Percentiles rank a stretch among this genome's conserved stretches.
phyloP scores from a whole-genome alignment of 768 basidiomycete species.

The Mycena rosella region DNA sequence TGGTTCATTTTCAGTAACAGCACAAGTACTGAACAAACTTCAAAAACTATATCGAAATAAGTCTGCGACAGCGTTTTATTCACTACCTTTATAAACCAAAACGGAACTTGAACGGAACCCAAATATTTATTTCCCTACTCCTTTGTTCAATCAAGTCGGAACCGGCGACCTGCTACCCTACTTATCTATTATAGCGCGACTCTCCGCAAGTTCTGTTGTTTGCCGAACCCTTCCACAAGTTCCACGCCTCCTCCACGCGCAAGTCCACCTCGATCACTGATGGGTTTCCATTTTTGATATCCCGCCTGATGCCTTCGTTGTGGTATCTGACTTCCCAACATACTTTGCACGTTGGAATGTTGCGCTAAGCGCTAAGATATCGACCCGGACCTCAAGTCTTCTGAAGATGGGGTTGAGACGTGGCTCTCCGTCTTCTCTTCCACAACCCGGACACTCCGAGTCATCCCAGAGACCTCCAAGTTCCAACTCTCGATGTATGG shows the following conservation, averaged over 20 bases:
- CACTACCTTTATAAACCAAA: too few relatives aligned
- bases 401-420: background rate
- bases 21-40: too few relatives aligned
- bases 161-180: too few relatives aligned
- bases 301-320: background rate
- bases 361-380: background rate
- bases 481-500: conserved; percentile 3
- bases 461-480: conserved; percentile 17
- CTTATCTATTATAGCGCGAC: too few relatives aligned
- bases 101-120: too few relatives aligned
- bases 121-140: background rate
- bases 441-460: conserved; percentile 1
- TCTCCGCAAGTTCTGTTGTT: background rate
- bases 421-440: conserved; percentile 14
- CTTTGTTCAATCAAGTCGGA: too few relatives aligned
- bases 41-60: too few relatives aligned
- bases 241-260: too few relatives aligned
- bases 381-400: conserved; percentile 6
- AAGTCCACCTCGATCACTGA: conserved; percentile 3
- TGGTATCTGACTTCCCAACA: conserved; percentile 8
- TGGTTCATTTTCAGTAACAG: conserved; percentile 12
- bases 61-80: too few relatives aligned
- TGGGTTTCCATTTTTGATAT: background rate
- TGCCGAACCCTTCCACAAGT: background rate
- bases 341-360: conserved; percentile 16